Conservation (phyloP, 495 filamentous ascomycete genomes). For the Parathielavia appendiculata region DNA sequence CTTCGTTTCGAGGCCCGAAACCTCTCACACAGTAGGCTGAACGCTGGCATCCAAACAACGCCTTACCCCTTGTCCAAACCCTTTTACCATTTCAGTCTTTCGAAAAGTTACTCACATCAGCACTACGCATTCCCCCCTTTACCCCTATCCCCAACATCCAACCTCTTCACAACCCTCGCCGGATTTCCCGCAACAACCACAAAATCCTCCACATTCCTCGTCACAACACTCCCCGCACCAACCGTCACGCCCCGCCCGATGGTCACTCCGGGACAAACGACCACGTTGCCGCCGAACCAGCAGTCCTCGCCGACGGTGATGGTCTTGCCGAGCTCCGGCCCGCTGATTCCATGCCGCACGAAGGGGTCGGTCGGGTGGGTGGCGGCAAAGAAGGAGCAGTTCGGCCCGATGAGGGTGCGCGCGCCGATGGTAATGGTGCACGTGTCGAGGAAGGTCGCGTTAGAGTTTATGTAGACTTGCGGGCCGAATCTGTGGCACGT, state of each 20-base stretch:
- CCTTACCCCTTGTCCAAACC: neutral
- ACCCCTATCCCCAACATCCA: slow-evolving; percentile 7
- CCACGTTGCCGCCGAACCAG: slow-evolving; percentile 79
- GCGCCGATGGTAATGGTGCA: slow-evolving; percentile 71
- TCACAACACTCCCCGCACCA: slow-evolving; percentile 86
- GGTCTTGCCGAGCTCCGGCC: slow-evolving; percentile 69
- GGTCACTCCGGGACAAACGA: slow-evolving; percentile 70
- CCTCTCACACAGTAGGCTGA: no score
- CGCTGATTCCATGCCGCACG: slow-evolving; percentile 65
- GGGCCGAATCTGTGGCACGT: slow-evolving; percentile 45
- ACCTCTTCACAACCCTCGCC: slow-evolving; percentile 51
- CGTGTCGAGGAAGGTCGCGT: slow-evolving; percentile 72
- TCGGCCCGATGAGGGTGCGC: slow-evolving; percentile 74
- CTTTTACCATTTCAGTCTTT: no score
- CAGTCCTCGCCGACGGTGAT: slow-evolving; percentile 82
- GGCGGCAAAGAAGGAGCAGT: slow-evolving; percentile 66
- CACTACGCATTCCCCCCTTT: neutral
- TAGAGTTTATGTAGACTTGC: slow-evolving; percentile 72
- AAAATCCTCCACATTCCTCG: slow-evolving; percentile 66
- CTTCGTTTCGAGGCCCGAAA: no score
- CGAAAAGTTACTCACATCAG: no score
- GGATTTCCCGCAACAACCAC: slow-evolving; percentile 65
- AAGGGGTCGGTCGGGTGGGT: slow-evolving; percentile 73
- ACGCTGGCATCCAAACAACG: no score
- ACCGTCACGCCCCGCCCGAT: slow-evolving; percentile 69